Percentiles rank a stretch among this genome's conserved stretches.
Evolutionary conservation across 2,329 filamentous ascomycete species (phyloP).

Genomic region (Colletotrichum eremochloae): DNA sequence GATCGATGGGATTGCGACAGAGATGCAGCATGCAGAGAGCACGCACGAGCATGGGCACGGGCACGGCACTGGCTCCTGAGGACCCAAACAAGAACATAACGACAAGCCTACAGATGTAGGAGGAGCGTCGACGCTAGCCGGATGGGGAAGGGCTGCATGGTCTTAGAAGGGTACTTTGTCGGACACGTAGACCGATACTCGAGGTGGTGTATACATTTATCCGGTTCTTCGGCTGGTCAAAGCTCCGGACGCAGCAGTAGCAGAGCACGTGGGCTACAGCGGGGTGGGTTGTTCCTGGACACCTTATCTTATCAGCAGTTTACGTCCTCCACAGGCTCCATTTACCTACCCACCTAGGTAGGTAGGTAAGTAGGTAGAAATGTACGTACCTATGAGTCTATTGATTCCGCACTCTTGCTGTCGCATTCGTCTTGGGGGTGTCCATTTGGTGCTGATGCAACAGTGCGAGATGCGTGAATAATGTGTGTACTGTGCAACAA

Average conservation of each 20-base stretch:
- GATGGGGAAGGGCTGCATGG: not conserved
- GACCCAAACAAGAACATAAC: not conserved
- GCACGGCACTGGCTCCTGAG: slow-evolving; percentile 12
- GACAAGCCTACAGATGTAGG: slow-evolving; percentile 10
- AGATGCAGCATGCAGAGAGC: slow-evolving; percentile 15
- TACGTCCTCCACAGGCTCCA: not conserved
- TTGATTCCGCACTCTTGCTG: slow-evolving; percentile 9
- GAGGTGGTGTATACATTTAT: slow-evolving; percentile 3
- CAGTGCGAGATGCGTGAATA: slow-evolving; percentile 12
- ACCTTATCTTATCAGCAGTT: slow-evolving; percentile 8
- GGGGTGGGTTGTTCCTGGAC: not conserved
- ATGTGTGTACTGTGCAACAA: not conserved
- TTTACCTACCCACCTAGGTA: too few relatives aligned
- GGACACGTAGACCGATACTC: rapidly evolving
- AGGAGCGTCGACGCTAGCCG: slow-evolving; percentile 27
- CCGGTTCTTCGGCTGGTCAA: not conserved
- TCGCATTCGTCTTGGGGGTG: slow-evolving; percentile 29
- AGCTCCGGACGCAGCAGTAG: slow-evolving; percentile 2
- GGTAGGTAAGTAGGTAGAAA: too few relatives aligned
- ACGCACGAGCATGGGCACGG: not conserved
- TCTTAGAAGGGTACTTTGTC: not conserved
- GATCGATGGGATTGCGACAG: slow-evolving; percentile 37
- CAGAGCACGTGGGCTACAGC: slow-evolving; percentile 13
- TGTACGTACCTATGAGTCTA: too few relatives aligned
- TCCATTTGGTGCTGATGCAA: slow-evolving; percentile 26